These are phyloP conservation scores for Babesia ovata DNA, from an alignment of 169 alveolate genomes.

Conservation along the genomic window DNA sequence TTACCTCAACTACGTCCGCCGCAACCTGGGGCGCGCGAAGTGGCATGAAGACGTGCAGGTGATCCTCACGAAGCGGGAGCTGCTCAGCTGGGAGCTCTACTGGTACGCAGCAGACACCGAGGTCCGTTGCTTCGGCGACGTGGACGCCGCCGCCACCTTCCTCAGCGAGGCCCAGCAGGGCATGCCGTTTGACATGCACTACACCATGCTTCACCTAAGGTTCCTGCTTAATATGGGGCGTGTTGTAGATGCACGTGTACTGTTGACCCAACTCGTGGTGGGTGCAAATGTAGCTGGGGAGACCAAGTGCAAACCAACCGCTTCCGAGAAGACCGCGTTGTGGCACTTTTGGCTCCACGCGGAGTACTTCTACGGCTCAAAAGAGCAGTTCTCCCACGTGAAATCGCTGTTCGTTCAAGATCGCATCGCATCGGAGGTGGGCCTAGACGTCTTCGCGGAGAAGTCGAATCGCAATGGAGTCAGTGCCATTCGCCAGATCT, in stretches of 20 bases:
- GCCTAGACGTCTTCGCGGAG: constrained; percentile 59
- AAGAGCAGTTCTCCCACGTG: constrained; percentile 29
- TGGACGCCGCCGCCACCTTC: constrained; percentile 25
- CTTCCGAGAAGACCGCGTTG: constrained; percentile 25
- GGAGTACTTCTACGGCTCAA: constrained; percentile 60
- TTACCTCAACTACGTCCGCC: constrained; percentile 58
- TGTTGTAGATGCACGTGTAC: constrained; percentile 38
- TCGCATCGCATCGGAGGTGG: constrained; percentile 41
- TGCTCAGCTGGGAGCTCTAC: constrained; percentile 57
- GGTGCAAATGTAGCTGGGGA: constrained; percentile 47
- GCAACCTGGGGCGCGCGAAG: constrained; percentile 27
- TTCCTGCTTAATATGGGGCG: constrained; percentile 52
- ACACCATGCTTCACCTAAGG: constrained; percentile 47
- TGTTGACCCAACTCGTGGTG: constrained; percentile 32
- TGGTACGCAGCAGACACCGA: constrained; percentile 70
- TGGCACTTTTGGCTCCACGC: constrained; percentile 65
- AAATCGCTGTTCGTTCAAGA: constrained; percentile 26
- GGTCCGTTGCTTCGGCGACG: constrained; percentile 52
- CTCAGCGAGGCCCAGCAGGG: constrained; percentile 52
- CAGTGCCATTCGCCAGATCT: constrained; percentile 20
- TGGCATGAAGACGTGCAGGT: constrained; percentile 54
- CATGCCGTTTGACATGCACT: constrained; percentile 57
- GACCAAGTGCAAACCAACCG: constrained; percentile 31
- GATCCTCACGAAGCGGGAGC: constrained; percentile 31
- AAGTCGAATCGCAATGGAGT: constrained; percentile 7